Base-by-base conservation (phyloP, 2,329 filamentous ascomycete species). In the Cladophialophora yegresii region DNA sequence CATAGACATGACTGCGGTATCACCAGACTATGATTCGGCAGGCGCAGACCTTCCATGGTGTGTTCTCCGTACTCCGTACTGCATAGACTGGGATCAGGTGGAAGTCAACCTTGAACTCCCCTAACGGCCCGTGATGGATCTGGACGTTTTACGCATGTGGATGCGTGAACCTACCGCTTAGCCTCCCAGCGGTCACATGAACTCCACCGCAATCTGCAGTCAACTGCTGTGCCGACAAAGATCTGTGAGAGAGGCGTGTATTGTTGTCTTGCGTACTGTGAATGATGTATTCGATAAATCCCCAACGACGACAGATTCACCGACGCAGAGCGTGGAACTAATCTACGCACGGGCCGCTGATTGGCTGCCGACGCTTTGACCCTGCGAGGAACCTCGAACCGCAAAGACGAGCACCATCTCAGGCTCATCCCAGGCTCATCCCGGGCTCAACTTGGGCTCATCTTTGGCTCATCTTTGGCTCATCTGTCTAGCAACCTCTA, bases 111-210 rank as follows among this genome's bases (percentile, higher is more conserved):
- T 40, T 40, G 36, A 43, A 43, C 36, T 43, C 16, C 36, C 16
- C 36, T 16, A 43, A 51, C 26, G 20, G 47, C 9, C 47, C 47
- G 16, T 50, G 20, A 22, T 23, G 23, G 47, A 23, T 16, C 47
- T 51, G 22, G 10, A 33, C 57, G 28, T 36, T 50, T n/a, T 20
- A 47, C 32, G 55, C 13, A 45, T 23, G 57, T 51, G 57, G 57
- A 28, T 59, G 45, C 20, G 22, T 16, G 26, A 58, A 50, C 28
- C 56, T 43, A 58, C 56, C 77, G 72, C 75, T 78, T 58, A 10
- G 8, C 23, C 45, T 51, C 26, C 28, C n/a, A 13, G 49, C 43
- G 49, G 58, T 61, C 58, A 61, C 22, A 61, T 47, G 22, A 54
- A 45, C 58, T 61, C 49, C 58, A 61, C 58, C 16, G 58, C 58